Percentiles rank a stretch among this genome's conserved stretches.
These are phyloP conservation scores for peach (Prunus persica) DNA, from an alignment of 306 rosid genomes.

Conservation along the genomic window DNA sequence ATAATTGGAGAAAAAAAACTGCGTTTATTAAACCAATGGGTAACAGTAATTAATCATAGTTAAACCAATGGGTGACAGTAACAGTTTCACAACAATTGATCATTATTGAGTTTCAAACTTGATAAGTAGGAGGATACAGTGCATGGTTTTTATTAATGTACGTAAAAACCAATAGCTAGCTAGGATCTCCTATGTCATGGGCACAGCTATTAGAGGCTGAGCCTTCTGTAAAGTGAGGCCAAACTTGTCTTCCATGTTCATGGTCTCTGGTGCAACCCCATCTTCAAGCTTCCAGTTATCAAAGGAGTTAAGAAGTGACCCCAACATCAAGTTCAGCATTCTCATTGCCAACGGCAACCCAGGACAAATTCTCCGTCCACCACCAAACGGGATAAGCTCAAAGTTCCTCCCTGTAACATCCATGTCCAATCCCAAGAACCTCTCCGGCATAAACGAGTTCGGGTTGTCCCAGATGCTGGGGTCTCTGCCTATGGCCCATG, in stretches of 20 bases:
- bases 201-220: neutral
- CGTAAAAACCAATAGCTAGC: neutral
- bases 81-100: no score
- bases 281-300: constrained; percentile 37
- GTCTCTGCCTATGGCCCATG: constrained; percentile 28
- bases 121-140: no score
- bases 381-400: constrained; percentile 46
- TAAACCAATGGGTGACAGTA: no score
- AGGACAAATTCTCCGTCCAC: constrained; percentile 42
- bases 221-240: neutral
- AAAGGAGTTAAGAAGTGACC: constrained; percentile 32
- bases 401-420: constrained; percentile 21
- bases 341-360: constrained; percentile 34
- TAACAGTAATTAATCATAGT: no score
- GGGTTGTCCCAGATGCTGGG: constrained; percentile 18
- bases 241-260: constrained; percentile 30
- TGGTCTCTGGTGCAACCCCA: constrained; percentile 14
- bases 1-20: no score
- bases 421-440: constrained; percentile 18
- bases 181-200: neutral
- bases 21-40: no score
- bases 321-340: constrained; percentile 36
- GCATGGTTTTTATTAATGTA: no score
- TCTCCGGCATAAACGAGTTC: constrained; percentile 19
- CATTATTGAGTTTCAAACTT: no score